phyloP scores from a whole-genome alignment of 768 basidiomycete species.

The Galerina marginata region DNA sequence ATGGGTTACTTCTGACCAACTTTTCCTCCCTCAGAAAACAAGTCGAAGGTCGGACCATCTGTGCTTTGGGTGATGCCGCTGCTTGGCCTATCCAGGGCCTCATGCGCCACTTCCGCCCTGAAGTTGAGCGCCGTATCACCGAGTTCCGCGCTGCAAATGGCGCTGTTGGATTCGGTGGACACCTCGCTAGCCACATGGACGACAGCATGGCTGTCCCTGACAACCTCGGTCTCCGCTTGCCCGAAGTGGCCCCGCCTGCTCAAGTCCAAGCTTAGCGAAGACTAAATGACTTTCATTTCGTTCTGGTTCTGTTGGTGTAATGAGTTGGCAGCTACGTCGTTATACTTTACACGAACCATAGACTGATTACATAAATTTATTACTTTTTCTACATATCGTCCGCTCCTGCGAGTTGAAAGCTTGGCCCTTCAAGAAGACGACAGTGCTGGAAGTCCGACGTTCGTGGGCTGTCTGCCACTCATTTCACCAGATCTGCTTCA shows the following conservation, averaged over 20 bases:
- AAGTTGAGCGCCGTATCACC: constrained; percentile 88
- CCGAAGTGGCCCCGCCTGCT: constrained; percentile 30
- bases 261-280: neutral
- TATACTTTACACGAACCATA: too few relatives aligned
- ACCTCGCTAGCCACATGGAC: constrained; percentile 69
- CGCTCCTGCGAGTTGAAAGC: too few relatives aligned
- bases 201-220: constrained; percentile 76
- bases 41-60: constrained; percentile 96
- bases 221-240: constrained; percentile 64
- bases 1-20: neutral
- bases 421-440: too few relatives aligned
- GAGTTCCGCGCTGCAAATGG: constrained; percentile 78
- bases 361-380: too few relatives aligned
- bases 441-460: too few relatives aligned
- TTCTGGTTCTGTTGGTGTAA: too few relatives aligned
- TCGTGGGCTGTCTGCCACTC: too few relatives aligned
- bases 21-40: constrained; percentile 69
- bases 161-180: constrained; percentile 88
- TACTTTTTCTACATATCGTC: too few relatives aligned
- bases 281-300: too few relatives aligned
- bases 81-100: constrained; percentile 99
- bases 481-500: too few relatives aligned
- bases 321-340: too few relatives aligned
- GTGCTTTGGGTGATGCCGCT: constrained; percentile 95
- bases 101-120: constrained; percentile 96